Evolutionary conservation across 495 filamentous ascomycete genomes (phyloP).

Genomic region (Pyrenopolyporus hunteri): DNA sequence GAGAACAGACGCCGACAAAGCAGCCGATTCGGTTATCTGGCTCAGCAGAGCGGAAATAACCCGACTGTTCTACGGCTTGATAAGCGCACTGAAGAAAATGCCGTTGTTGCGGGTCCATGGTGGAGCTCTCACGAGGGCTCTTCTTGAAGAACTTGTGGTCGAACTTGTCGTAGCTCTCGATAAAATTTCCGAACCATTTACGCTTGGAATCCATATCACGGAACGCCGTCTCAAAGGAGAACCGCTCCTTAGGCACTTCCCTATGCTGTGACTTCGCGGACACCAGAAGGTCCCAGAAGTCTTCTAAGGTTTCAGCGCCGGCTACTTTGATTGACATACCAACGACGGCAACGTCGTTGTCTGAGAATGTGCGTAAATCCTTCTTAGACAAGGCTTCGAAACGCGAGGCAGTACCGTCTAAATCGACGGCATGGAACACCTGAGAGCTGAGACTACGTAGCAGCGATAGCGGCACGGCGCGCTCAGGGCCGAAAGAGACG

Average conservation of each 20-base stretch:
- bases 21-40: conserved; percentile 38
- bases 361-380: conserved; percentile 16
- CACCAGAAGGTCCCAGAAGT: conserved; percentile 49
- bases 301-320: conserved; percentile 47
- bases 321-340: conserved; percentile 53
- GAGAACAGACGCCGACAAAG: conserved; percentile 39
- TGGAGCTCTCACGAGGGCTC: conserved; percentile 48
- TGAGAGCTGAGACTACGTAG: conserved; percentile 25
- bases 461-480: conserved; percentile 26
- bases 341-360: conserved; percentile 49
- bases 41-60: conserved; percentile 28
- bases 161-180: conserved; percentile 43
- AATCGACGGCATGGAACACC: conserved; percentile 24
- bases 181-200: conserved; percentile 44
- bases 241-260: conserved; percentile 29
- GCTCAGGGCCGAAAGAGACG: conserved; percentile 30
- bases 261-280: conserved; percentile 33
- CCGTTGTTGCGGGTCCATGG: conserved; percentile 57
- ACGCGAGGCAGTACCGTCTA: conserved; percentile 12
- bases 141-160: conserved; percentile 62
- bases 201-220: conserved; percentile 27
- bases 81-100: conserved; percentile 54
- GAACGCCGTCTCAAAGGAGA: conserved; percentile 25
- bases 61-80: conserved; percentile 53
- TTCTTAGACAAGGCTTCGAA: conserved; percentile 15